Base-by-base conservation (phyloP, 495 filamentous ascomycete genomes). In the Beverwykella pulmonaria region DNA sequence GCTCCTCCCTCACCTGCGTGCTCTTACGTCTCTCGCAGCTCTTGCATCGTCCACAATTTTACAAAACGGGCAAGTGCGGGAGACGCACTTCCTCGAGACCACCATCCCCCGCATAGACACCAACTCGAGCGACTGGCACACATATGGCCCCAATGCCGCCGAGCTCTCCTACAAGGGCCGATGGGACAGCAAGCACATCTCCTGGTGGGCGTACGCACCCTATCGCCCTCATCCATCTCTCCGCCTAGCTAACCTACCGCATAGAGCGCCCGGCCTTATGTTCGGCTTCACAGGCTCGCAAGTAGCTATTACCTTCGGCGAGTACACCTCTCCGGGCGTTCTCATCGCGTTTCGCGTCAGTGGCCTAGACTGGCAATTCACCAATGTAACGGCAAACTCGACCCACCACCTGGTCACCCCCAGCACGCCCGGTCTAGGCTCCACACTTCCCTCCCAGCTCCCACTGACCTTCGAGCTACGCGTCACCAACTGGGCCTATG, bases 81-180 rank as follows among this genome's bases (percentile, higher is more conserved):
- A 70, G 49, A 68, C 63, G 9, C 34, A 71, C 59, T 75, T 81
- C 52, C 78, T 77, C 7, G 73, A 83, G 63, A 85, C 82, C 20
- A 72, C 70, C n/a, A 74, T 84, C 27, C 73, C 82, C 53, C 63
- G 71, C 3, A 61, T 74, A 12, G 48, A 36, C 32, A 15, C 26
- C 27, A 65, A 67, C 59, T 41, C 30, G 8, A 57, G 44, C 19
- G 61, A 29, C 14, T 82, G 81, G 81, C 79, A 63, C 23, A 84
- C 75, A 1, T 90, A 88, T 68, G 75, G 75, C 4, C 78, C 84
- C 1, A 79, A 85, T 73, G 80, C 83, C 0, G 70, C 78, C 1
- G 85, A 90, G 68, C 78, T 90, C n/a, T 84, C 85, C 0, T 90
- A 88, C 77, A 87, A 88, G 69, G 87, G 87, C 2, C 79, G 87